Conservation (phyloP, 179 eudicot genomes). For the Beta corolliflora region DNA sequence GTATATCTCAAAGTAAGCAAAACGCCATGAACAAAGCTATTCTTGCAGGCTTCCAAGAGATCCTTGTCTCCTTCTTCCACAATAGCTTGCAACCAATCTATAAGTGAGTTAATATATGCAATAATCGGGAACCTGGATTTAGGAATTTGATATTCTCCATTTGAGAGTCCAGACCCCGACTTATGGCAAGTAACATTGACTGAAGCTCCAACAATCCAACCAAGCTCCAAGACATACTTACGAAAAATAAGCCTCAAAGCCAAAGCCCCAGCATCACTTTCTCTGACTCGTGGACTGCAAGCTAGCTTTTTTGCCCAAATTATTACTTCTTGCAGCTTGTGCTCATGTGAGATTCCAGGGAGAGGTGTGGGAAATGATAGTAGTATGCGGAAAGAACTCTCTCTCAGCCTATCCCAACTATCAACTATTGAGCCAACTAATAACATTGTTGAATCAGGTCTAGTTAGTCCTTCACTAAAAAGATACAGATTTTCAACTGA, state of each 20-base stretch:
- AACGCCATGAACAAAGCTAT: constrained; percentile 94
- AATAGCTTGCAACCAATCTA: constrained; percentile 73
- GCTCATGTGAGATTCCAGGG: constrained; percentile 70
- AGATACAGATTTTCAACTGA: constrained; percentile 55
- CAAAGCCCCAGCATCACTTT: constrained; percentile 99
- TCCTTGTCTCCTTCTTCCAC: constrained; percentile 86
- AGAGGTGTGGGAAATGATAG: constrained; percentile 83
- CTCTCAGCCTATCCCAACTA: constrained; percentile 98
- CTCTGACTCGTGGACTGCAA: constrained; percentile 97
- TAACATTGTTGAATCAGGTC: constrained; percentile 79
- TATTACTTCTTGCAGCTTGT: constrained; percentile 57
- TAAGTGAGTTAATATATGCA: constrained; percentile 65
- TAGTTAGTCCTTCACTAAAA: constrained; percentile 64
- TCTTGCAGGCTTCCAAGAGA: constrained; percentile 85
- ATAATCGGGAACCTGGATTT: constrained; percentile 47
- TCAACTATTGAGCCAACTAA: constrained; percentile 92
- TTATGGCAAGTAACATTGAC: constrained; percentile 40
- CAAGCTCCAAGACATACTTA: constrained; percentile 80
- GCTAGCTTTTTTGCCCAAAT: constrained; percentile 85
- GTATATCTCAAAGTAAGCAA: constrained; percentile 90
- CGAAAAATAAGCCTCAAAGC: constrained; percentile 79
- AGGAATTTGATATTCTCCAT: constrained; percentile 38
- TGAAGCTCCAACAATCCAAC: constrained; percentile 70
- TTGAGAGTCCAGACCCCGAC: constrained; percentile 31
- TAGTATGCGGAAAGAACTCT: constrained; percentile 75